A percentile compares a stretch with the other conserved stretches of the same genome.
Conservation (phyloP, 495 filamentous ascomycete species). For the Penicillium pulvis region DNA sequence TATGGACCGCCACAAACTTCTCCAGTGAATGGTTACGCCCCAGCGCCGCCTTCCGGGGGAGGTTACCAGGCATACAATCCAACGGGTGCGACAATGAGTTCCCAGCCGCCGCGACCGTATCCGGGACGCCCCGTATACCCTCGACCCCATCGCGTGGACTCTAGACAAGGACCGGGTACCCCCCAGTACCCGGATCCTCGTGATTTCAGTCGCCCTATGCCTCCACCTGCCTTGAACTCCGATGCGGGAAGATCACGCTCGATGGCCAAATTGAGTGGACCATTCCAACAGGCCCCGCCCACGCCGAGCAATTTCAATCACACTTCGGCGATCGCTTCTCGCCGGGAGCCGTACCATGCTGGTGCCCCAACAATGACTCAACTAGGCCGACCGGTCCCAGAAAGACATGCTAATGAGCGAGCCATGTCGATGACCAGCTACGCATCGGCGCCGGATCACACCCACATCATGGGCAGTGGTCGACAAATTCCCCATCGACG, state of each 20-base stretch:
- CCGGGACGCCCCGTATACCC: conserved; percentile 59
- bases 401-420: conserved; percentile 80
- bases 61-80: conserved; percentile 47
- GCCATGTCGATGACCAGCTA: conserved; percentile 96
- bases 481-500: conserved; percentile 75
- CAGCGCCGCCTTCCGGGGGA: conserved; percentile 34
- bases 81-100: conserved; percentile 57
- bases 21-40: conserved; percentile 41
- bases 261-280: conserved; percentile 72
- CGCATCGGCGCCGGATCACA: conserved; percentile 71
- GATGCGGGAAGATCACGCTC: conserved; percentile 77
- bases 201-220: conserved; percentile 52
- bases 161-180: conserved; percentile 59
- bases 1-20: conserved; percentile 44
- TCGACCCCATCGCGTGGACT: conserved; percentile 68
- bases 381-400: conserved; percentile 86
- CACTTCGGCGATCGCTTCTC: conserved; percentile 69
- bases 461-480: conserved; percentile 83
- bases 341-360: conserved; percentile 70
- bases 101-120: conserved; percentile 66
- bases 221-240: conserved; percentile 73
- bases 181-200: conserved; percentile 54
- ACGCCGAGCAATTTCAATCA: conserved; percentile 68
- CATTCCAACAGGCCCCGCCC: conserved; percentile 46
- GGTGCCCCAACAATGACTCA: conserved; percentile 70